Evolutionary conservation across 2,329 filamentous ascomycete genomes (phyloP).

Genomic region (Botrytis squamosa): DNA sequence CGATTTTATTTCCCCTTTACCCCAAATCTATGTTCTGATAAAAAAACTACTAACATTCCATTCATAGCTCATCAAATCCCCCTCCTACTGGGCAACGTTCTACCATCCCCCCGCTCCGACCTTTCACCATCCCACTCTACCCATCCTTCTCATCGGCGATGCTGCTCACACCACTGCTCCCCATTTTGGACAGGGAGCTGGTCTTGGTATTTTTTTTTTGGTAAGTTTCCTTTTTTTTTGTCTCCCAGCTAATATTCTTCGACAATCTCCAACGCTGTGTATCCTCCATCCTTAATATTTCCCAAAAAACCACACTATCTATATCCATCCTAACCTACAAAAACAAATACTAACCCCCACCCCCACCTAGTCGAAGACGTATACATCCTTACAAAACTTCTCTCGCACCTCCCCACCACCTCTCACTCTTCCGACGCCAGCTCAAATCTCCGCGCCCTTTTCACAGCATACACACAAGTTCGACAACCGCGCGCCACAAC

Average conservation of each 20-base stretch:
- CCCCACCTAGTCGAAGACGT: not conserved
- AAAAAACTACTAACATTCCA: not conserved
- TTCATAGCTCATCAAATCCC: not conserved
- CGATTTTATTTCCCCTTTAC: too few relatives aligned
- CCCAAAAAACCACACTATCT: not conserved
- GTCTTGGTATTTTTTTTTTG: too few relatives aligned
- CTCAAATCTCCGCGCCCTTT: not conserved
- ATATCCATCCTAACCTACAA: rapidly evolving
- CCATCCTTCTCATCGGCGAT: not conserved
- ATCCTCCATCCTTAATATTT: not conserved
- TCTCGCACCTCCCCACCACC: not conserved
- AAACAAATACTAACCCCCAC: not conserved
- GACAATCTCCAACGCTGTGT: rapidly evolving
- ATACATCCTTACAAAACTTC: not conserved
- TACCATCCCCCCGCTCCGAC: not conserved
- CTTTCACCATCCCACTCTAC: not conserved
- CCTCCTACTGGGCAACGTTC: conserved; percentile 9
- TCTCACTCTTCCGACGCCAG: rapidly evolving
- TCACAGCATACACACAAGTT: not conserved
- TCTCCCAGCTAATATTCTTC: not conserved
- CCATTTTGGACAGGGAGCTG: conserved; percentile 9
- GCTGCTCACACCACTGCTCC: conserved; percentile 5
- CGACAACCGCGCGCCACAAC: not conserved
- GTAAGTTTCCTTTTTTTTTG: not conserved
- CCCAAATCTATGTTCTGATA: not conserved